phyloP scores from a whole-genome alignment of 805 yeast genomes.

The Candida palmyrensis region DNA sequence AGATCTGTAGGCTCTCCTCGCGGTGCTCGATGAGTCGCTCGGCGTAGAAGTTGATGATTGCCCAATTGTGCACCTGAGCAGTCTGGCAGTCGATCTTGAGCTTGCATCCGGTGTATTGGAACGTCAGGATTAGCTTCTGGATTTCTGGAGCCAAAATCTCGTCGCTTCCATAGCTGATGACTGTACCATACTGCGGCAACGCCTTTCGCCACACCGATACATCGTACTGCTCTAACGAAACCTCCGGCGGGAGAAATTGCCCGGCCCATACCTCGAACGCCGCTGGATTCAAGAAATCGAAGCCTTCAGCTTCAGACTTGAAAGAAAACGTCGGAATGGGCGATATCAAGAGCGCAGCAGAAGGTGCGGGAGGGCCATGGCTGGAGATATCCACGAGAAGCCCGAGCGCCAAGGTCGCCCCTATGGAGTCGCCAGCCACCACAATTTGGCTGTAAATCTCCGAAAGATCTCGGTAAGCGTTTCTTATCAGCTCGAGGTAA shows the following conservation, averaged over 20 bases:
- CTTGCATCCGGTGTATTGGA: slow-evolving; percentile 18
- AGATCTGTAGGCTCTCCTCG: slow-evolving; percentile 34
- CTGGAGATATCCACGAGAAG: slow-evolving; percentile 1
- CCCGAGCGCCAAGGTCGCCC: slow-evolving; percentile 32
- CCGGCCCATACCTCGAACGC: background rate
- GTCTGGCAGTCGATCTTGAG: slow-evolving; percentile 27
- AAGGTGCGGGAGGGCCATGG: too few relatives aligned
- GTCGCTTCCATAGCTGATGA: slow-evolving; percentile 39
- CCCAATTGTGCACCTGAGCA: slow-evolving; percentile 45
- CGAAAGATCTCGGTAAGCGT: too few relatives aligned
- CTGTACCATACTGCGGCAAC: slow-evolving; percentile 34
- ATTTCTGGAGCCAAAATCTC: slow-evolving; percentile 38
- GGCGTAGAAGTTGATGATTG: slow-evolving; percentile 33
- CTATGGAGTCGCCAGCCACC: slow-evolving; percentile 44
- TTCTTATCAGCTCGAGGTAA: too few relatives aligned
- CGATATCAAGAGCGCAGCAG: slow-evolving; percentile 24
- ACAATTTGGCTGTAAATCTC: slow-evolving; percentile 13
- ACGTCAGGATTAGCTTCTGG: slow-evolving; percentile 17
- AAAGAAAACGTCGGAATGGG: slow-evolving; percentile 13
- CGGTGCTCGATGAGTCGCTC: slow-evolving; percentile 41
- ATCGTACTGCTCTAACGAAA: background rate
- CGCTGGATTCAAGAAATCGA: background rate
- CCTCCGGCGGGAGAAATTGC: background rate
- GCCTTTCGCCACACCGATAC: background rate
- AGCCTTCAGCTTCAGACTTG: too few relatives aligned